A percentile compares a stretch with the other conserved stretches of the same genome.
Evolutionary conservation across 495 filamentous ascomycete species (phyloP).

Genomic region (Aspergillus nanangensis): DNA sequence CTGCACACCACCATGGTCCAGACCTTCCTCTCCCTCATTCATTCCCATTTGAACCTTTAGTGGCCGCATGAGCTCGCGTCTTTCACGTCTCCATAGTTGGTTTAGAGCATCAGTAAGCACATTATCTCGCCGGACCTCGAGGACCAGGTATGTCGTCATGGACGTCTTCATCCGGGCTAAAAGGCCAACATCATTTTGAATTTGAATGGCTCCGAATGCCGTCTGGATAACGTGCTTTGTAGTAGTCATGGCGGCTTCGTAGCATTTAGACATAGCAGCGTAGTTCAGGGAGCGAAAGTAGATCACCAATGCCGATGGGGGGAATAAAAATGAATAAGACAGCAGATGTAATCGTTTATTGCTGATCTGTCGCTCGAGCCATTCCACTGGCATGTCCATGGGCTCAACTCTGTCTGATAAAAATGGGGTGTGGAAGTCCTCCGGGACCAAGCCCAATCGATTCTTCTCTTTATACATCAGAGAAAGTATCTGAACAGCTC

Average conservation of each 20-base stretch:
- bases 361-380: conserved; percentile 51
- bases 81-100: conserved; percentile 82
- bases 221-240: conserved; percentile 58
- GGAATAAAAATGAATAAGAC: conserved; percentile 78
- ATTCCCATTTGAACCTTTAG: conserved; percentile 84
- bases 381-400: conserved; percentile 69
- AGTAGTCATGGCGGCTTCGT: conserved; percentile 63
- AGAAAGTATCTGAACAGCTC: conserved; percentile 69
- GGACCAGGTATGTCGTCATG: conserved; percentile 66
- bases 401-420: conserved; percentile 74
- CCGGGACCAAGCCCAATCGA: conserved; percentile 57
- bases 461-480: conserved; percentile 64
- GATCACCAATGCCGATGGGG: conserved; percentile 63
- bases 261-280: conserved; percentile 71
- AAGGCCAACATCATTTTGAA: conserved; percentile 46
- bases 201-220: conserved; percentile 38
- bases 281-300: conserved; percentile 91
- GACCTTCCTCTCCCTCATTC: conserved; percentile 76
- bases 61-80: conserved; percentile 75
- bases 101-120: conserved; percentile 77
- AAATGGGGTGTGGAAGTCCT: conserved; percentile 69
- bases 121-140: conserved; percentile 67
- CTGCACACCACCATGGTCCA: conserved; percentile 91
- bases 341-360: conserved; percentile 70
- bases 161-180: conserved; percentile 59